Percentiles rank a stretch among this genome's conserved stretches.
Conservation (phyloP, 116 monocot genomes). For the Phalaenopsis hybrid region DNA sequence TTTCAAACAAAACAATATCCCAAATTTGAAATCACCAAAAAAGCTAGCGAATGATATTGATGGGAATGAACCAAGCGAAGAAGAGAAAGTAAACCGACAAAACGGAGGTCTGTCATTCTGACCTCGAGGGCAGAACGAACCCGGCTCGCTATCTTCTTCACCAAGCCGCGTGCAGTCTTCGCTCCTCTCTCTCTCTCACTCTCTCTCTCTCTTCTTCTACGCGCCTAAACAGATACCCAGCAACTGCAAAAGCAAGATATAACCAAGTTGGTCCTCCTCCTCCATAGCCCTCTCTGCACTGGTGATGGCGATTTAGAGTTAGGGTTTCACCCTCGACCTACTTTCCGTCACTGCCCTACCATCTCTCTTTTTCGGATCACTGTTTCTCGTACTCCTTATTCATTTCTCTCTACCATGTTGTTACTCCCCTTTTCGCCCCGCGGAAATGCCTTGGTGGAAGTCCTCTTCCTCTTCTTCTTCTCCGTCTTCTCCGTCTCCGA, state of each 20-base stretch:
- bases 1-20: too few relatives aligned
- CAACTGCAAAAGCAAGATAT: neutral
- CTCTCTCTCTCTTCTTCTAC: too few relatives aligned
- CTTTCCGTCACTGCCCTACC: neutral
- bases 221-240: too few relatives aligned
- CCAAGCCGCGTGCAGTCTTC: neutral
- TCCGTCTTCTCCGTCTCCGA: neutral
- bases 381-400: neutral
- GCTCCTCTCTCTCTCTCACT: too few relatives aligned
- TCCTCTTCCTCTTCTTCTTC: conserved; percentile 2
- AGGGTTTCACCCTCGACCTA: neutral
- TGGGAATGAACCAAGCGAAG: too few relatives aligned
- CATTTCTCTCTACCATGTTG: conserved; percentile 3
- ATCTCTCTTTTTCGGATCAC: neutral
- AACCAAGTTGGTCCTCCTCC: neutral
- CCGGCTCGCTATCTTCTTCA: neutral
- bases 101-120: too few relatives aligned
- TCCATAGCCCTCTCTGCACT: neutral
- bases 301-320: conserved; percentile 5
- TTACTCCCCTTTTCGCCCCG: neutral
- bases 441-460: conserved; percentile 20
- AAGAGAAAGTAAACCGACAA: too few relatives aligned
- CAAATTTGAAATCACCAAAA: too few relatives aligned
- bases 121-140: neutral
- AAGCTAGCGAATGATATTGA: too few relatives aligned